These are phyloP conservation scores for Salix suchowensis DNA, from an alignment of 345 rosid species.

Conservation along the genomic window DNA sequence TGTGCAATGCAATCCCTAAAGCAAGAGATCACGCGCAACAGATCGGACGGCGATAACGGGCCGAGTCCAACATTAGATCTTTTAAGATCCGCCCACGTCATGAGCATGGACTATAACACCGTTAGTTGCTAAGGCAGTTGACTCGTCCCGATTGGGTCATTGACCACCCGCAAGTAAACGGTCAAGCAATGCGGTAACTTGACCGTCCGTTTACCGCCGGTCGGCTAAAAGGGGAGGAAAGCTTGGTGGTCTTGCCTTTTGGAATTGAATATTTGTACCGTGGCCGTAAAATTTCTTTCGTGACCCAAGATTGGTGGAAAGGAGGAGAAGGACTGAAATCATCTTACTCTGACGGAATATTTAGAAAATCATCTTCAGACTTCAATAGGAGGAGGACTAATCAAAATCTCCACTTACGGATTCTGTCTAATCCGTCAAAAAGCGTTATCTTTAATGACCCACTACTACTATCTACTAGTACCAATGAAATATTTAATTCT, in stretches of 20 bases:
- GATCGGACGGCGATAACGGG: slow-evolving; percentile 7
- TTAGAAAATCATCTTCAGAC: too few relatives aligned
- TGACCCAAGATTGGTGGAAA: background rate
- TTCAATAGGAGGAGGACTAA: background rate
- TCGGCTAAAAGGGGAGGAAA: background rate
- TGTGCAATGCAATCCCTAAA: slow-evolving; percentile 4
- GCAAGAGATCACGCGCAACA: slow-evolving; percentile 17
- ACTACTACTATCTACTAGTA: background rate
- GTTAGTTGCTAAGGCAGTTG: slow-evolving; percentile 4
- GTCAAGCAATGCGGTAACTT: slow-evolving; percentile 6
- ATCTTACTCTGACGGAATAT: too few relatives aligned
- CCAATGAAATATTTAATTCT: background rate
- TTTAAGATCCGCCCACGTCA: slow-evolving; percentile 15
- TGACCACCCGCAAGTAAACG: slow-evolving; percentile 13
- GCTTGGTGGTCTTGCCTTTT: background rate
- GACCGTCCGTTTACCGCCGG: background rate
- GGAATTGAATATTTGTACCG: background rate
- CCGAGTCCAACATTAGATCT: background rate
- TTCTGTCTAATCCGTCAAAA: slow-evolving; percentile 18
- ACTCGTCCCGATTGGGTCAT: slow-evolving; percentile 15
- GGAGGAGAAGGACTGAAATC: background rate
- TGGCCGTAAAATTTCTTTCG: too few relatives aligned
- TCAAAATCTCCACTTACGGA: slow-evolving; percentile 21
- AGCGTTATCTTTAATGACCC: slow-evolving; percentile 10
- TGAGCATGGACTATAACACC: background rate